Evolutionary conservation across 768 basidiomycete genomes (phyloP), one percentile per base, ranked within the genome.

Genomic region (Scleroderma citrinum): DNA sequence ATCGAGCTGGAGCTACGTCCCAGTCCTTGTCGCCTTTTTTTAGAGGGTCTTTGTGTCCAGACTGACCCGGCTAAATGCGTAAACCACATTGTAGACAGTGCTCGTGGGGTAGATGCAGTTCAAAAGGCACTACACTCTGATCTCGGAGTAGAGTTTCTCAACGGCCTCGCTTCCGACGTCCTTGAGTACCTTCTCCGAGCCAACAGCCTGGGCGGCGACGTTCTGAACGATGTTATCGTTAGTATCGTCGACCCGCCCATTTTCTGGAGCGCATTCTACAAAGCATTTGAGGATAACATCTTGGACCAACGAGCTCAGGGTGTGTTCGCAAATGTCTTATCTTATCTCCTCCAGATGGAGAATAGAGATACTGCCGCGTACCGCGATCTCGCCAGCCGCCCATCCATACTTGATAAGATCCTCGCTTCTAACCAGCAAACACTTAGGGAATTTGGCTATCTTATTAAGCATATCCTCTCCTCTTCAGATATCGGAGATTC

Each of bases 211-310:
- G 69, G 67, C 7, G 82, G 82, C 0, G 52, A 65, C 16, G 65
- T 72, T 26, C 59, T 82, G 1, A 55, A 67, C 12, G 55, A 62
- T 14, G 57, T 80, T 19, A 45, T 82, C 35, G 40, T 60, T 35
- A 54, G 55, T 2, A 71, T 81, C 21, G 69, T 75, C 11, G 68
- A 80, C 0, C 80, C 78, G 0, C 72, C 77, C 1, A 66, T 78
- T 29, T 80, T 81, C 55, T 82, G 76, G 77, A 55, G 47, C 36
- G 56, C 60, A 6, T 73, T 74, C 48, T 51, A 57, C 1, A 44
- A 58, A 7, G 71, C 70, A 16, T 76, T 74, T 30, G 56, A 65
- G 26, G 59, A 56, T n/a, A 62, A 62, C 16, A 54, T 57, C 5
- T 58, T 78, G 20, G 48, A 63, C 38, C 62, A 68, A 19, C 43